Evolutionary conservation across 1,284 basidiomycete species (phyloP), one percentile per base, ranked within the genome.

Genomic region (Fomitiporia mediterranea): DNA sequence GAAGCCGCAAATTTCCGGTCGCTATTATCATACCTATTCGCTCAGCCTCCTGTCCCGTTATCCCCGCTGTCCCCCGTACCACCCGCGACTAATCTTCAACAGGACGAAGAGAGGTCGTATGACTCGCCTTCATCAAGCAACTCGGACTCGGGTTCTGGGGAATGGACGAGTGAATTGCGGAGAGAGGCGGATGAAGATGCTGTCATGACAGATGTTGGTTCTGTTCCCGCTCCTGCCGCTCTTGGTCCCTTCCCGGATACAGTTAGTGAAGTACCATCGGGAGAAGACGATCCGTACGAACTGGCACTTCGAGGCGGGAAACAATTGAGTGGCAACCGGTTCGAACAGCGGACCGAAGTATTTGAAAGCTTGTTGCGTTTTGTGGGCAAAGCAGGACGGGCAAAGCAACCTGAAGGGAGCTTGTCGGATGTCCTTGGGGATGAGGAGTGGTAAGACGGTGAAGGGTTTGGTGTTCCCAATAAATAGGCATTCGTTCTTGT

Each of bases 311-410:
- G 59, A 9, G 59, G 56, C 64, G 46, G 61, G 44, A 66, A 64
- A 35, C 40, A 59, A 0, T 61, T 64, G 44, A 70, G 69, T 4
- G 64, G 69, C 1, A 71, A 70, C 35, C 65, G 78, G 58, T 87
- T 81, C 65, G 69, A 70, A 42, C 80, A 86, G 66, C 75, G 89
- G 42, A 85, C 77, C 51, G 77, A 81, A 56, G 76, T 87, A 53
- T 91, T 90, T 66, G 84, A 90, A 66, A 68, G 68, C 38, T 63
- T 91, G 55, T 68, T 90, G 70, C 73, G 69, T 60, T 87, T 84
- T 67, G 74, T 91, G 9, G 74, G 76, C 15, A 75, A 79, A 47
- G 74, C 77, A 17, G 80, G 78, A 55, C 88, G 83, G 68, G 44
- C 19, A 21, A 44, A 37, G 25, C 79, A 91, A 67, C 89, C 88